phyloP scores from a whole-genome alignment of 2,329 filamentous ascomycete species.

The Xylariaceae sp. region DNA sequence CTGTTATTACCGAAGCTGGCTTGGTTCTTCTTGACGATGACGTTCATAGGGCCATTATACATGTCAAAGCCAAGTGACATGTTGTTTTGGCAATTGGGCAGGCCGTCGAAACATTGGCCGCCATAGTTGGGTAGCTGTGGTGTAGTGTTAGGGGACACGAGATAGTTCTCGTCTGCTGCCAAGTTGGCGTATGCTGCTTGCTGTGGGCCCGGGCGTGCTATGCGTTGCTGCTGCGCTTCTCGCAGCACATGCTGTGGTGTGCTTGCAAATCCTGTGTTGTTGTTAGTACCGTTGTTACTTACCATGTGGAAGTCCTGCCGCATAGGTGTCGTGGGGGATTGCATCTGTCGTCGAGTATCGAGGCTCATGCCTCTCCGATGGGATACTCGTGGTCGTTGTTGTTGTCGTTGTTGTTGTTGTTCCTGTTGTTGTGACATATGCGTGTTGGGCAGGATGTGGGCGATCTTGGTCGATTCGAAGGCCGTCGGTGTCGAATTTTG shows the following conservation, averaged over 20 bases:
- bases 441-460: slow-evolving; percentile 35
- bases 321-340: slow-evolving; percentile 24
- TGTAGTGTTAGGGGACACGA: slow-evolving; percentile 50
- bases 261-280: slow-evolving; percentile 51
- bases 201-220: slow-evolving; percentile 69
- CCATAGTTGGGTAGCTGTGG: slow-evolving; percentile 52
- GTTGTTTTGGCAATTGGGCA: slow-evolving; percentile 19
- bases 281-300: slow-evolving; percentile 53
- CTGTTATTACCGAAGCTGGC: slow-evolving; percentile 32
- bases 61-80: slow-evolving; percentile 44
- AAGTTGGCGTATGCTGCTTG: slow-evolving; percentile 31
- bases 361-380: slow-evolving; percentile 84
- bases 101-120: slow-evolving; percentile 38
- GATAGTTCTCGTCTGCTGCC: slow-evolving; percentile 47
- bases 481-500: slow-evolving; percentile 80
- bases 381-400: slow-evolving; percentile 34
- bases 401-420: slow-evolving; percentile 25
- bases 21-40: slow-evolving; percentile 45
- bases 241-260: slow-evolving; percentile 76
- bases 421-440: slow-evolving; percentile 36
- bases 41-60: slow-evolving; percentile 38
- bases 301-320: slow-evolving; percentile 48
- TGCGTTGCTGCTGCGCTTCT: slow-evolving; percentile 86
- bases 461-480: slow-evolving; percentile 71
- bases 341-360: slow-evolving; percentile 62